Evolutionary conservation across 1,284 basidiomycete genomes (phyloP).

Genomic region (Termitomyces sp.): DNA sequence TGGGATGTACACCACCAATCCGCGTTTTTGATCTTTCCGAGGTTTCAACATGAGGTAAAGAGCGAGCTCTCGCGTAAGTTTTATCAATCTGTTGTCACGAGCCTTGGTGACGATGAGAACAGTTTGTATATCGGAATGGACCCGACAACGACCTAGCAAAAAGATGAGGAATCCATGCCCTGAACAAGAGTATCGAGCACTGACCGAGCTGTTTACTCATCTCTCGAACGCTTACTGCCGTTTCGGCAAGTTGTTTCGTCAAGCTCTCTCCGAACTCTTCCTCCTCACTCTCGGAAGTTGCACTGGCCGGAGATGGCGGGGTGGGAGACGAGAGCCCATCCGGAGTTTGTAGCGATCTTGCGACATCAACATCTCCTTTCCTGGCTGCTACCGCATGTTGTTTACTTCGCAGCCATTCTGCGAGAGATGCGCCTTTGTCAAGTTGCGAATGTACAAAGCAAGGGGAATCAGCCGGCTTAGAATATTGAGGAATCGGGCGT

Average conservation of each 20-base stretch:
- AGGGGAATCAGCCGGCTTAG: slow-evolving; percentile 56
- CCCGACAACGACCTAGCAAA: slow-evolving; percentile 77
- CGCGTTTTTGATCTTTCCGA: slow-evolving; percentile 54
- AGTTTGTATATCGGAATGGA: slow-evolving; percentile 87
- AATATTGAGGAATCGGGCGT: slow-evolving; percentile 27
- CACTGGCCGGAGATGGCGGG: slow-evolving; percentile 12
- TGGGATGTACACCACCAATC: slow-evolving; percentile 65
- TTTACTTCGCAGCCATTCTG: slow-evolving; percentile 62
- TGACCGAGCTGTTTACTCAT: slow-evolving; percentile 98
- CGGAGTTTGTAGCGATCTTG: slow-evolving; percentile 41
- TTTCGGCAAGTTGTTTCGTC: slow-evolving; percentile 93
- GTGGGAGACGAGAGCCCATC: slow-evolving; percentile 17
- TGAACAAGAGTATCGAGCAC: slow-evolving; percentile 28
- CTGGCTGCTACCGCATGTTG: slow-evolving; percentile 32
- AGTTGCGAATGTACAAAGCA: slow-evolving; percentile 85
- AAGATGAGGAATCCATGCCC: slow-evolving; percentile 16
- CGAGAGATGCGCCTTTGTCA: slow-evolving; percentile 68
- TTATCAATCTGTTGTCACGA: slow-evolving; percentile 93
- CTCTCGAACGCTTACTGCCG: slow-evolving; percentile 93
- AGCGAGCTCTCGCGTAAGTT: slow-evolving; percentile 90
- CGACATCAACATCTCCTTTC: slow-evolving; percentile 40
- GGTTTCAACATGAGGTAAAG: slow-evolving; percentile 89
- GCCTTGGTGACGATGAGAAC: slow-evolving; percentile 98
- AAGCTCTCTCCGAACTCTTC: slow-evolving; percentile 70
- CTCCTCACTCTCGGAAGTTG: slow-evolving; percentile 22